Evolutionary conservation across 2,329 filamentous ascomycete genomes (phyloP).

Genomic region (Aspergillus vadensis): DNA sequence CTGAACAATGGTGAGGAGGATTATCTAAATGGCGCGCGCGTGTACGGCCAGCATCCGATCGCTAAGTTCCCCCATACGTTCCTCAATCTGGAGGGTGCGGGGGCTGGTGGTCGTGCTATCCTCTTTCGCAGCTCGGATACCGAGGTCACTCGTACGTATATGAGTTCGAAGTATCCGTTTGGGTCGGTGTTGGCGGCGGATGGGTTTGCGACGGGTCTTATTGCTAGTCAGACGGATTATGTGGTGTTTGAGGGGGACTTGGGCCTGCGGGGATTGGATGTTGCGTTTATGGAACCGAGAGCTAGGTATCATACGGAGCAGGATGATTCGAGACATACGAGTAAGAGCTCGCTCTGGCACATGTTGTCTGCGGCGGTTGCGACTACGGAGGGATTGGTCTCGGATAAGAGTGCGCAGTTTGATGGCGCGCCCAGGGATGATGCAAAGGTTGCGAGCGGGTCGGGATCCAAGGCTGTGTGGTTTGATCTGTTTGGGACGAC

Average conservation of each 20-base stretch:
- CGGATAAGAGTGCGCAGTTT: conserved; percentile 68
- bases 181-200: conserved; percentile 80
- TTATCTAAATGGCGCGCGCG: conserved; percentile 80
- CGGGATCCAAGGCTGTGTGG: conserved; percentile 75
- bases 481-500: conserved; percentile 84
- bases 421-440: conserved; percentile 59
- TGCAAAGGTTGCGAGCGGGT: conserved; percentile 67
- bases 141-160: conserved; percentile 80
- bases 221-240: conserved; percentile 89
- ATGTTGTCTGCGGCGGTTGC: conserved; percentile 85
- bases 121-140: conserved; percentile 87
- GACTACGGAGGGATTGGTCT: conserved; percentile 71
- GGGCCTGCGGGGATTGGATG: conserved; percentile 83
- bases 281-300: conserved; percentile 87
- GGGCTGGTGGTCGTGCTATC: conserved; percentile 83
- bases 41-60: conserved; percentile 80
- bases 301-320: conserved; percentile 88
- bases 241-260: conserved; percentile 75
- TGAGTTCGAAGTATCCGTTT: conserved; percentile 71
- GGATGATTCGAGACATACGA: conserved; percentile 79
- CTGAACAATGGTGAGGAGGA: conserved; percentile 98
- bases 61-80: conserved; percentile 82
- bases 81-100: conserved; percentile 91
- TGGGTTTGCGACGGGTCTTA: conserved; percentile 75
- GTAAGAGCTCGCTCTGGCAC: conserved; percentile 73